Evolutionary conservation across 2,329 filamentous ascomycete species (phyloP), one percentile per base, ranked within the genome.

Genomic region (Hymenoscyphus albidus): DNA sequence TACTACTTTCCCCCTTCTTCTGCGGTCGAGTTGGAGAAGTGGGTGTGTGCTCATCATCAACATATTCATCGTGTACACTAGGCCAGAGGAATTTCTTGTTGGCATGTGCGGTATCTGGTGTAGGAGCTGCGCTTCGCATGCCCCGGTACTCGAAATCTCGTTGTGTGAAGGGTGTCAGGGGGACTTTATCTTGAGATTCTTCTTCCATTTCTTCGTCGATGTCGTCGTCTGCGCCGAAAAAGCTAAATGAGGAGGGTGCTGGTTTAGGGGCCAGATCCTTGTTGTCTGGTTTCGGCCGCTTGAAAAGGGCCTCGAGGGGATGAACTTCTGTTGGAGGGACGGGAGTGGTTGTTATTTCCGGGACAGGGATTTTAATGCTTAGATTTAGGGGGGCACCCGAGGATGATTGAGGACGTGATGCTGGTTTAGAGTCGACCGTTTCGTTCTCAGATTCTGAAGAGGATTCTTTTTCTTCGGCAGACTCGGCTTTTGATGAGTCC

Each of bases 251-350:
- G 80, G 88, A 62, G 75, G 85, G 65, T 79, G 84, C 70, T 79
- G 80, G 65, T 72, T 80, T 66, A 65, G 67, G 42, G 71, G 79
- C 32, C 74, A 75, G 63, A 73, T 81, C 68, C 67, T 75, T 42
- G 63, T 76, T 61, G 7, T 13, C 10, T 76, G 39, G 80, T 76
- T 85, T 83, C 0, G 85, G 78, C 4, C 86, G 86, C 78, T 97
- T 98, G 82, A 96, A 99, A 2, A 98, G 84, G 0, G 92, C 92
- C 79, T 98, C 93, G 1, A 98, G 83, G 0, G 95, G 94, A 70
- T 98, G 94, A 0, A 97, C 80, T 18, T 44, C 42, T 60, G 76
- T 69, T 2, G 75, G 67, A 9, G 48, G 22, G 79, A 5, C 80
- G 80, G 62, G 77, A 67, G 22, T 80, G 27, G 75, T 78, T 16